Percentiles rank a stretch among this genome's conserved stretches.
phyloP scores from a whole-genome alignment of 805 yeast species.

The Ogataea methylovora region DNA sequence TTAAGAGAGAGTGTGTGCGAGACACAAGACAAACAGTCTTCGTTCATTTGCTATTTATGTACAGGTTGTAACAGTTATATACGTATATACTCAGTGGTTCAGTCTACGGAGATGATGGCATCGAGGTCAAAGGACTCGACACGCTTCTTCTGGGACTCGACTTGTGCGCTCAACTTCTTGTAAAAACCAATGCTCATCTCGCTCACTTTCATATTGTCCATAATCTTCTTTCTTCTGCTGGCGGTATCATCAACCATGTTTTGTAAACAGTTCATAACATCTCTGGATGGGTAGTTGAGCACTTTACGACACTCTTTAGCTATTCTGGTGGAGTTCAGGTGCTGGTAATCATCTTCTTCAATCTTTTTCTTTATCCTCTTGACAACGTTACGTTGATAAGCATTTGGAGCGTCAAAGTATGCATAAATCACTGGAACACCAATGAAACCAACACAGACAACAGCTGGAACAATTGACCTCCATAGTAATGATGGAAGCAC shows the following conservation, averaged over 20 bases:
- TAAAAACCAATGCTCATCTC: constrained; percentile 51
- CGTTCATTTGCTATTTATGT: too few relatives aligned
- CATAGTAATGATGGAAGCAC: constrained; percentile 9
- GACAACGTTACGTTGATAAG: constrained; percentile 79
- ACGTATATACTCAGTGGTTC: too few relatives aligned
- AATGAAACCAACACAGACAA: constrained; percentile 24
- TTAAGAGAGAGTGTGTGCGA: too few relatives aligned
- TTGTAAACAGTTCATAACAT: constrained; percentile 67
- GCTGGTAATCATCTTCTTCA: constrained; percentile 66
- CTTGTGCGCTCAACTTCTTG: constrained; percentile 29
- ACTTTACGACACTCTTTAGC: constrained; percentile 80
- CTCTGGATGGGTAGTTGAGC: constrained; percentile 72
- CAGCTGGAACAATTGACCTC: constrained; percentile 25
- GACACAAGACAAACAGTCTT: too few relatives aligned
- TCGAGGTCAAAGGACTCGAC: constrained; percentile 12
- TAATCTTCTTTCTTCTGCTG: constrained; percentile 48
- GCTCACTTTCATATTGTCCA: constrained; percentile 44
- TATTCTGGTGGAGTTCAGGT: constrained; percentile 67
- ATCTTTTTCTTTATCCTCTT: constrained; percentile 59
- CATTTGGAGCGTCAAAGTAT: constrained; percentile 77
- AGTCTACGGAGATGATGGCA: constrained; percentile 3
- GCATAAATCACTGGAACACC: constrained; percentile 38
- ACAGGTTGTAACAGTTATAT: too few relatives aligned
- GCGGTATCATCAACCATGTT: constrained; percentile 54
- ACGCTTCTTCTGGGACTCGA: constrained; percentile 12